Evolutionary conservation across 129 eudicot genomes (phyloP), one percentile per base, ranked within the genome.

Genomic region (Centaurea solstitialis): DNA sequence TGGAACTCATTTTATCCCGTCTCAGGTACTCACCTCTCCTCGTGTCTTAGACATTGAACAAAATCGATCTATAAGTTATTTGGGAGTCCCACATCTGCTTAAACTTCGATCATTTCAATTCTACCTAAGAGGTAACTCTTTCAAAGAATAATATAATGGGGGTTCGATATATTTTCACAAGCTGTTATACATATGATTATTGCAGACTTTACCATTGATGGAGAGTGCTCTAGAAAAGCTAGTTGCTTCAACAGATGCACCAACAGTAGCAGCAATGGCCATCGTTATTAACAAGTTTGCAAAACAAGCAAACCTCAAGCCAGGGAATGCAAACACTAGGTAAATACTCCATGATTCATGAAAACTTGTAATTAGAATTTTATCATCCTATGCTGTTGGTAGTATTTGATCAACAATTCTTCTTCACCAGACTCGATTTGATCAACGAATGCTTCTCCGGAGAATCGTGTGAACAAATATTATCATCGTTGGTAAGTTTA

Each of bases 1-100:
- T 17, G 94, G 88, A 53, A 87, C 94, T 74, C 91, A 90, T 81
- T 90, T 90, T 75, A 80, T 90, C 43, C 83, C 47, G 12, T 90
- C 94, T 6, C 30, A 80, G 88, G 94, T 87, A 83, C 72, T 30
- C 70, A 47, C 12, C 8, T 17, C 33, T 24, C 61, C 28, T 11
- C 6, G 11, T 3, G 1, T 57, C 33, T 53, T 39, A 12, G 6
- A 57, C 22, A 5, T 13, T 10, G 4, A 13, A 30, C 17, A 23
- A 13, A 15, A 22, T 1, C 8, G 18, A 9, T 23, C 65, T 57
- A 57, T 57, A 0, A 57, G 9, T 5, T 57, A 22, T 57, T 6
- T 17, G 17, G 9, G 23, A 5, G 3, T n/a, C 65, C n/a, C 22
- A 57, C 23, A 7, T n/a, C 21, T n/a, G 65, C 22, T 57, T 57